Percentiles rank a stretch among this genome's conserved stretches.
phyloP scores from a whole-genome alignment of 139 green algal species.

The Closterium sp. region DNA sequence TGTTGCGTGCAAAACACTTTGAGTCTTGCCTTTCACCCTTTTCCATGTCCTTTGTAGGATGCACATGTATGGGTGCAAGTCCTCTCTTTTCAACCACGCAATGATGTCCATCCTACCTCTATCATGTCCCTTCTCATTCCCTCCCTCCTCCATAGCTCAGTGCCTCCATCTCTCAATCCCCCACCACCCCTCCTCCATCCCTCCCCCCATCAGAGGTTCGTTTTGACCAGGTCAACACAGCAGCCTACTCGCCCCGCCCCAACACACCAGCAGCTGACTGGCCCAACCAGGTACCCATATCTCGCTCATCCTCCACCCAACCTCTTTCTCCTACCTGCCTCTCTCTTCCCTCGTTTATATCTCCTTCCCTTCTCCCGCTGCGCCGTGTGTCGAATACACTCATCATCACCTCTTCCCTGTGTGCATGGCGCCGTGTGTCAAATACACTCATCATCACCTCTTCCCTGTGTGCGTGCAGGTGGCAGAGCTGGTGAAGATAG shows the following conservation, averaged over 20 bases:
- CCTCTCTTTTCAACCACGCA: constrained; percentile 3
- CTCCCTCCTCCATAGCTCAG: constrained; percentile 1
- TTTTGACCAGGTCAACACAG: constrained; percentile 97
- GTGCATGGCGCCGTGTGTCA: too few species aligned
- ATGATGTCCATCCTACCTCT: constrained; percentile 6
- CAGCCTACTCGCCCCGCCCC: constrained; percentile 81
- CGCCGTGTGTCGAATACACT: not conserved
- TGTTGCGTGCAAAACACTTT: too few species aligned
- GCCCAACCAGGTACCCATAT: constrained; percentile 67
- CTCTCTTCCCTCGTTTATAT: not conserved
- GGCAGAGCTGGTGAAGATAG: constrained; percentile 88
- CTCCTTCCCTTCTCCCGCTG: not conserved
- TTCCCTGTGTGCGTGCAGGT: constrained; percentile 51
- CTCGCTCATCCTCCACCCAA: not conserved
- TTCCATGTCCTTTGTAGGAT: too few species aligned
- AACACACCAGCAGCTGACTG: constrained; percentile 87
- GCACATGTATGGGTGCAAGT: too few species aligned
- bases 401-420: not conserved
- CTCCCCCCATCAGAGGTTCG: constrained; percentile 63
- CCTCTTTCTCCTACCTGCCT: not conserved
- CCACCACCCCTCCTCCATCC: not conserved
- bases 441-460: not conserved
- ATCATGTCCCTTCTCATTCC: not conserved
- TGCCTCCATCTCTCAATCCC: not conserved
- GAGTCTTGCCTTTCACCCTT: too few species aligned